These are phyloP conservation scores for Candida sp. DNA, from an alignment of 1,139 yeast species.

Conservation along the genomic window DNA sequence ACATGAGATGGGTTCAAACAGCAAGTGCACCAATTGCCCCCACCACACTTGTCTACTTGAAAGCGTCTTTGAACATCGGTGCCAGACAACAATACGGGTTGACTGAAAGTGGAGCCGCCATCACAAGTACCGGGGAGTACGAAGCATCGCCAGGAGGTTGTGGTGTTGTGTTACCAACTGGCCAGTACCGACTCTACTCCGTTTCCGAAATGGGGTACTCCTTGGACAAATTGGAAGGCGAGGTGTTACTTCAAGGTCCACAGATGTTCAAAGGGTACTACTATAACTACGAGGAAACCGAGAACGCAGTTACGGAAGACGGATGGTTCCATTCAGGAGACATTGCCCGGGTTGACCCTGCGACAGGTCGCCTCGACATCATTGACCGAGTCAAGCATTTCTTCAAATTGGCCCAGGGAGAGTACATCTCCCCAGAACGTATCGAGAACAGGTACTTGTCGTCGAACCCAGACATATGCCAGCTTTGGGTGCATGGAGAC, in stretches of 20 bases:
- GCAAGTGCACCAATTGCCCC: constrained; percentile 44
- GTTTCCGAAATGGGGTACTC: constrained; percentile 32
- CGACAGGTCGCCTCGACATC: constrained; percentile 30
- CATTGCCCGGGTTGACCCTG: constrained; percentile 32
- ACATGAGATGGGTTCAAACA: constrained; percentile 28
- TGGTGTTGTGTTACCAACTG: constrained; percentile 31
- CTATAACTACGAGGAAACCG: constrained; percentile 29
- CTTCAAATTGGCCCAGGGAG: constrained; percentile 45
- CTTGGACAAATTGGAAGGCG: constrained; percentile 28
- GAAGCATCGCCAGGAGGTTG: constrained; percentile 39
- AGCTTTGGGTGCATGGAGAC: constrained; percentile 53
- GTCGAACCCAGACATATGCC: constrained; percentile 29
- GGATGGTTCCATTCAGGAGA: constrained; percentile 47
- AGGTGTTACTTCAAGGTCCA: constrained; percentile 35
- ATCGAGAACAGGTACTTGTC: constrained; percentile 37
- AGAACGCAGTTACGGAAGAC: constrained; percentile 19
- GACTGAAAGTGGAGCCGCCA: constrained; percentile 42
- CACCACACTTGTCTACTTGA: constrained; percentile 33
- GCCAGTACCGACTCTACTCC: constrained; percentile 30
- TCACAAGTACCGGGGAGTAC: constrained; percentile 28
- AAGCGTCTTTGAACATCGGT: constrained; percentile 38
- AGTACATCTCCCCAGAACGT: constrained; percentile 40
- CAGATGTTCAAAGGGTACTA: constrained; percentile 34
- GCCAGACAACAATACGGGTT: constrained; percentile 40
- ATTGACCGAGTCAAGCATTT: constrained; percentile 44